A percentile compares a stretch with the other conserved stretches of the same genome.
These are phyloP conservation scores for Lachnellula hyalina DNA, from an alignment of 2,329 filamentous ascomycete genomes.

Conservation along the genomic window DNA sequence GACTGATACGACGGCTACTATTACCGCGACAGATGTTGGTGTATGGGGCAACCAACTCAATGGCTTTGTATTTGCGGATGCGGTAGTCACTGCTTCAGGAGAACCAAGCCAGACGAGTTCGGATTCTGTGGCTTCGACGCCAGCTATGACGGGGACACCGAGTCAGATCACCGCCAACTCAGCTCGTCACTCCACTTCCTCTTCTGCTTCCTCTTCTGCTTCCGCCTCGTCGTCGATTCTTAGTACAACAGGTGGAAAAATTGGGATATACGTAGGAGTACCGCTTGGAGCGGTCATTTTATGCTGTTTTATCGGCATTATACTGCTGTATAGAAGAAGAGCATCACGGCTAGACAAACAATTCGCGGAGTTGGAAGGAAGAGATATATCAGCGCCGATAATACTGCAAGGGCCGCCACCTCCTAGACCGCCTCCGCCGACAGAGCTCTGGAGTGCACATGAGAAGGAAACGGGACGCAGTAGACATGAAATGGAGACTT, in stretches of 20 bases:
- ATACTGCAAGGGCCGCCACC: not conserved
- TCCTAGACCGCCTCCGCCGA: not conserved
- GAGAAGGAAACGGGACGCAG: not conserved
- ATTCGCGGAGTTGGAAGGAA: not conserved
- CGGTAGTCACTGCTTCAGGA: not conserved
- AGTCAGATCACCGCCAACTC: no score
- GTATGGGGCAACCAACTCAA: conserved; percentile 4
- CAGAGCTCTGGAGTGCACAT: not conserved
- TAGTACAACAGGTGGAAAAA: not conserved
- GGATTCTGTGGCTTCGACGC: not conserved
- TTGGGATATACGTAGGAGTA: not conserved
- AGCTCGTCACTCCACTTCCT: not conserved
- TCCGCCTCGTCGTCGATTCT: not conserved
- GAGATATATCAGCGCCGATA: not conserved
- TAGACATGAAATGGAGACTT: not conserved
- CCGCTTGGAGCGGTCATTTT: not conserved
- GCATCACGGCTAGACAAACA: not conserved
- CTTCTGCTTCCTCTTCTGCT: not conserved
- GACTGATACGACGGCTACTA: conserved; percentile 1
- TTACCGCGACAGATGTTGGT: not conserved
- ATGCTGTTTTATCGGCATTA: not conserved
- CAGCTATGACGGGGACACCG: not conserved
- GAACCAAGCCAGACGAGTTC: not conserved
- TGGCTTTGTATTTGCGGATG: not conserved
- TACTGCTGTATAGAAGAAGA: not conserved